These are phyloP conservation scores for Hypseocharis bilobata DNA, from an alignment of 441 rosid species.

Conservation along the genomic window DNA sequence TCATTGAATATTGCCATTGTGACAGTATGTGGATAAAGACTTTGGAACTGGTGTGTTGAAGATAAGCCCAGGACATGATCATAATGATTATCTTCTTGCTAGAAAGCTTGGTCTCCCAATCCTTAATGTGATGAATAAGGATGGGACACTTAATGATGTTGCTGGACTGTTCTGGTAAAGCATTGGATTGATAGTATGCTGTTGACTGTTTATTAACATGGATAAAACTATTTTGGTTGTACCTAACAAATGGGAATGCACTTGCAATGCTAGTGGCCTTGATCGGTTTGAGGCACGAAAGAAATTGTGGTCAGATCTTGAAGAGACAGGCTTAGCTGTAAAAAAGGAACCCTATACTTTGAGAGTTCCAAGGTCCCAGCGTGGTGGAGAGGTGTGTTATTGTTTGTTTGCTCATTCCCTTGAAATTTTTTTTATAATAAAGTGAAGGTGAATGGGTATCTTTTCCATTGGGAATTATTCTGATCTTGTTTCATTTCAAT, in stretches of 20 bases:
- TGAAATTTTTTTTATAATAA: constrained; percentile 10
- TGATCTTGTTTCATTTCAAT: constrained; percentile 18
- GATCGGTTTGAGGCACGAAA: constrained; percentile 86
- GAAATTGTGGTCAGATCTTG: constrained; percentile 89
- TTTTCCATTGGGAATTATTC: constrained; percentile 8
- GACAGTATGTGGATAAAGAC: constrained; percentile 91
- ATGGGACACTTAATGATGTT: constrained; percentile 87
- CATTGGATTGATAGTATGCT: constrained; percentile 15
- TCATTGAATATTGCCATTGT: constrained; percentile 21
- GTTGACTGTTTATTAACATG: constrained; percentile 12
- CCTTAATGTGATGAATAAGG: constrained; percentile 92
- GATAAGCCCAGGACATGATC: constrained; percentile 99
- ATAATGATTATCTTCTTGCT: constrained; percentile 90
- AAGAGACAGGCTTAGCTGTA: constrained; percentile 83
- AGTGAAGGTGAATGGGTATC: constrained; percentile 5
- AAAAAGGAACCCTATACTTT: constrained; percentile 67
- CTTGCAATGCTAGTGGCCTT: constrained; percentile 52
- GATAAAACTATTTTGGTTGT: constrained; percentile 17
- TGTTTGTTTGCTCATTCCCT: constrained; percentile 16
- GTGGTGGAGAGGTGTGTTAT: constrained; percentile 84
- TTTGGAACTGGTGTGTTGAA: constrained; percentile 97
- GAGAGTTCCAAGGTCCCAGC: constrained; percentile 87
- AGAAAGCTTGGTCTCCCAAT: constrained; percentile 94
- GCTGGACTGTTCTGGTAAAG: constrained; percentile 80
- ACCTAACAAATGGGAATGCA: constrained; percentile 19